phyloP scores from a whole-genome alignment of 768 basidiomycete genomes.

The Postia placenta region DNA sequence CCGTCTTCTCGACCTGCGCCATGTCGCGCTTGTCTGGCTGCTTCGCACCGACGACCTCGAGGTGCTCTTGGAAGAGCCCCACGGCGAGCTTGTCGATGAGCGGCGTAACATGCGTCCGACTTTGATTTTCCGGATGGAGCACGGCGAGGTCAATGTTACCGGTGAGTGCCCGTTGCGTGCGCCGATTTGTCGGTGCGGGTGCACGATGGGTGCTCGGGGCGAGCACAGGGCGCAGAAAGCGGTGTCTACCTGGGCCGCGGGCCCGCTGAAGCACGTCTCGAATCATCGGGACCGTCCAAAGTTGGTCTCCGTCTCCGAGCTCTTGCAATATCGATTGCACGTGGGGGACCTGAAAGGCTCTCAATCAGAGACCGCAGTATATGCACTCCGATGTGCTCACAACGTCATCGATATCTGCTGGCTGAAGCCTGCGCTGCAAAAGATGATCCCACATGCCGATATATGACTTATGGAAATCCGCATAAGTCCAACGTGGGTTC shows the following conservation, averaged over 20 bases:
- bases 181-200: background rate
- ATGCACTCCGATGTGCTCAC: background rate
- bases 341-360: background rate
- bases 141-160: constrained; percentile 51
- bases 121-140: constrained; percentile 47
- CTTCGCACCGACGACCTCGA: constrained; percentile 46
- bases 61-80: constrained; percentile 46
- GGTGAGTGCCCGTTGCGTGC: background rate
- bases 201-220: too few relatives aligned
- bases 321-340: background rate
- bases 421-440: background rate
- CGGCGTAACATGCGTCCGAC: constrained; percentile 57
- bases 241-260: too few relatives aligned
- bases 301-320: background rate
- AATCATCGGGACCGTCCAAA: background rate
- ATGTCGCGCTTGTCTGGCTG: background rate
- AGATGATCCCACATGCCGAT: background rate
- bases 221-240: too few relatives aligned
- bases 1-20: constrained; percentile 3
- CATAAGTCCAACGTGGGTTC: constrained; percentile 25
- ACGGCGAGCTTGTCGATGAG: constrained; percentile 45
- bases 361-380: too few relatives aligned
- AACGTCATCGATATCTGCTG: background rate
- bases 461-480: constrained; percentile 26
- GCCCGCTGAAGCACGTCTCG: background rate